A percentile compares a stretch with the other conserved stretches of the same genome.
These are phyloP conservation scores for Daldinia loculata DNA, from an alignment of 495 filamentous ascomycete genomes.

Conservation along the genomic window DNA sequence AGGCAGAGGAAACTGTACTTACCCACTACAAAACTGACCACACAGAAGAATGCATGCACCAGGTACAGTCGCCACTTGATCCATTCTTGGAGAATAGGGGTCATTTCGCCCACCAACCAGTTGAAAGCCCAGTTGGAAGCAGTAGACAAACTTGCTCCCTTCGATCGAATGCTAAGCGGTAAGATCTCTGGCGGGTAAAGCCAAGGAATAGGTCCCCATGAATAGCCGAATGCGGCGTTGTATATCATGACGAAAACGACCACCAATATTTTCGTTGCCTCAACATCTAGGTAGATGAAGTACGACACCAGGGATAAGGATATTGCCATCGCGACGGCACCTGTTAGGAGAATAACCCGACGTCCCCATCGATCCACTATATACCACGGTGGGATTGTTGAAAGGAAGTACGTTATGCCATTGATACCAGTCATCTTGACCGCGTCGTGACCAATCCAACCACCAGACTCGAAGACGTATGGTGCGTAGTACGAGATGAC, in stretches of 20 bases:
- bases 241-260: slow-evolving; percentile 98
- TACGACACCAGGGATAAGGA: slow-evolving; percentile 94
- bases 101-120: slow-evolving; percentile 95
- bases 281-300: slow-evolving; percentile 88
- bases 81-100: slow-evolving; percentile 86
- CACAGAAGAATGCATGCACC: slow-evolving; percentile 96
- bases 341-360: slow-evolving; percentile 87
- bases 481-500: slow-evolving; percentile 99
- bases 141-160: slow-evolving; percentile 95
- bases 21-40: slow-evolving; percentile 95
- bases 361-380: slow-evolving; percentile 93
- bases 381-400: slow-evolving; percentile 97
- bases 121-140: slow-evolving; percentile 99
- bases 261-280: slow-evolving; percentile 79
- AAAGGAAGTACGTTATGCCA: slow-evolving; percentile 86
- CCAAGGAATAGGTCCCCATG: slow-evolving; percentile 99
- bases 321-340: slow-evolving; percentile 88
- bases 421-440: slow-evolving; percentile 99
- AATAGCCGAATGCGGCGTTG: slow-evolving; percentile 96
- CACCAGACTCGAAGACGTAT: slow-evolving; percentile 93
- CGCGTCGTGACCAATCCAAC: slow-evolving; percentile 88
- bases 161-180: slow-evolving; percentile 94
- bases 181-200: slow-evolving; percentile 97
- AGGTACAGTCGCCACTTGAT: slow-evolving; percentile 95
- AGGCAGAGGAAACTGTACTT: slow-evolving; percentile 52